Percentiles rank a stretch among this genome's conserved stretches.
phyloP scores from a whole-genome alignment of 2,329 filamentous ascomycete genomes.

The Penicillium sp. region DNA sequence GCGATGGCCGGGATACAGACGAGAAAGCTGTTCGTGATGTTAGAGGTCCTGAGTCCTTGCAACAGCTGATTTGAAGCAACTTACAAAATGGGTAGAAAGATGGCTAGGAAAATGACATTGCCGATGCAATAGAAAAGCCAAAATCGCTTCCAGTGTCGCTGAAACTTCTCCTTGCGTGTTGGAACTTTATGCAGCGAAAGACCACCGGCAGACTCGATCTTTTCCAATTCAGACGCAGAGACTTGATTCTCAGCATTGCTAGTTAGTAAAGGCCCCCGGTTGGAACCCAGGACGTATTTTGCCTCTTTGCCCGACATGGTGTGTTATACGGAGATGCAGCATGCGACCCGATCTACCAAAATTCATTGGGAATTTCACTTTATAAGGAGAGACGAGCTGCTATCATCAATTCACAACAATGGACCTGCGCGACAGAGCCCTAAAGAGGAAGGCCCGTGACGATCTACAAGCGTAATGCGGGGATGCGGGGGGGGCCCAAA shows the following conservation, averaged over 20 bases:
- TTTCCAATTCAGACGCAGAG: conserved; percentile 2
- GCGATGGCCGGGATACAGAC: conserved; percentile 50
- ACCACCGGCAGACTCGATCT: conserved; percentile 11
- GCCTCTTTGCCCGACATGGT: conserved; percentile 1
- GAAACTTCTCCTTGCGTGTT: conserved; percentile 34
- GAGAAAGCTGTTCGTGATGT: conserved; percentile 39
- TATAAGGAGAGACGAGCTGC: background rate
- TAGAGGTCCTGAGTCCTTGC: background rate
- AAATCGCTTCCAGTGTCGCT: conserved; percentile 44
- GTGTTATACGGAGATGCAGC: background rate
- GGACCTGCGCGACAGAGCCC: background rate
- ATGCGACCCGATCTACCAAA: background rate
- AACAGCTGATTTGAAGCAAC: conserved; percentile 14
- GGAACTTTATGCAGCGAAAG: conserved; percentile 8
- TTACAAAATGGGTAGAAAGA: conserved; percentile 49
- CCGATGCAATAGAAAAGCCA: conserved; percentile 48
- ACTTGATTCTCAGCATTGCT: conserved; percentile 1
- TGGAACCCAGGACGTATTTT: conserved; percentile 14
- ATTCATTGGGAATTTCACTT: background rate
- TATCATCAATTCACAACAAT: background rate
- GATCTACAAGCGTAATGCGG: background rate
- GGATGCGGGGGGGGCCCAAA: background rate
- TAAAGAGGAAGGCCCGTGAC: background rate
- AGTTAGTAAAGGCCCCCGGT: conserved; percentile 14
- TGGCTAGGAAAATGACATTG: conserved; percentile 43